These are phyloP conservation scores for Cladorrhinum sp. DNA, from an alignment of 2,329 filamentous ascomycete genomes.

Conservation along the genomic window DNA sequence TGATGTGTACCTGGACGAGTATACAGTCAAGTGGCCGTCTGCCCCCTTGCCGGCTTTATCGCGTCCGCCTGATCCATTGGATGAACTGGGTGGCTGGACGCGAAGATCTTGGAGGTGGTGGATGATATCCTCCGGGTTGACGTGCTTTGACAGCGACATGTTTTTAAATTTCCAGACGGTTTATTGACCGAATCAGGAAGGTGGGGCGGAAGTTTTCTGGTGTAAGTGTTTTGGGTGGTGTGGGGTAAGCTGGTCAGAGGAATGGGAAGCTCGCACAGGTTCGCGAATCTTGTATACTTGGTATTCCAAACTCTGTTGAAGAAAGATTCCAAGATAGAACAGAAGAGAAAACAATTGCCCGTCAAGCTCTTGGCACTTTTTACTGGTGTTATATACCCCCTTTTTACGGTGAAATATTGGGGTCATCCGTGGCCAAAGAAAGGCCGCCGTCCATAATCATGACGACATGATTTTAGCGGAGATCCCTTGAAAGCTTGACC, in stretches of 20 bases:
- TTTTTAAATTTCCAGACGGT: constrained; percentile 30
- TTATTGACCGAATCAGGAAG: constrained; percentile 4
- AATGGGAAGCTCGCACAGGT: too few species aligned
- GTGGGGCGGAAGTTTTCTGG: neutral
- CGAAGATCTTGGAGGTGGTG: constrained; percentile 47
- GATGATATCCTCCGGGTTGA: constrained; percentile 56
- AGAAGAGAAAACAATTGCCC: neutral
- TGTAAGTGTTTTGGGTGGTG: constrained; percentile 1
- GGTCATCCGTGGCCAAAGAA: neutral
- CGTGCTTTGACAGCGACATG: constrained; percentile 10
- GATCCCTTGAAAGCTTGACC: neutral
- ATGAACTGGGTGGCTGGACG: constrained; percentile 33
- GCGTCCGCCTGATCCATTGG: neutral
- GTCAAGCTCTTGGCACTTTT: neutral
- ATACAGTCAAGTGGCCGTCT: constrained; percentile 54
- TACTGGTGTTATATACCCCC: neutral
- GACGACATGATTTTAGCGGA: neutral
- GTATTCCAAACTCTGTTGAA: too few species aligned
- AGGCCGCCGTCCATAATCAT: neutral
- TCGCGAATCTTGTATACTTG: too few species aligned
- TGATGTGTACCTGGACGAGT: constrained; percentile 55
- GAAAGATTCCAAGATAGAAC: neutral
- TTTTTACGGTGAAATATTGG: neutral
- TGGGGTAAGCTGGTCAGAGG: too few species aligned
- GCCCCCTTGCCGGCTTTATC: constrained; percentile 39